Evolutionary conservation across 169 alveolate species (phyloP), one percentile per base, ranked within the genome.

Genomic region (Cryptosporidium ryanae): DNA sequence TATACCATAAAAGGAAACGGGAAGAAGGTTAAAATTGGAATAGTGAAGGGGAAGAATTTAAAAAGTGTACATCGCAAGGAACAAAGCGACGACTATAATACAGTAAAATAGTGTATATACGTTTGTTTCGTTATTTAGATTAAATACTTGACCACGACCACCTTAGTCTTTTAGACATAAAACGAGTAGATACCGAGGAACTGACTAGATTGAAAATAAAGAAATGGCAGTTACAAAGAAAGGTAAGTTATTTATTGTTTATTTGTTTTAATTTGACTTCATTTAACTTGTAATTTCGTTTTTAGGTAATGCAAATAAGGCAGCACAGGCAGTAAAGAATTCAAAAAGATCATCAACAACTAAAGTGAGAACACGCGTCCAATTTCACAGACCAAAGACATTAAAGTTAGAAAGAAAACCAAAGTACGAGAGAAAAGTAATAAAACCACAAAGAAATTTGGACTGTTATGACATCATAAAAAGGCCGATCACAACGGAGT

Each of bases 401-500:
- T 84, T 95, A 67, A 91, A 92, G 54, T 90, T 95, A 65, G 92
- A 94, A 34, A 95, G 97, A 84, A 92, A 91, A 31, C 98, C 98
- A 66, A 95, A 95, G 90, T 95, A 91, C 90, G 89, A 82, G 32
- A 95, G 96, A 90, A 90, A 84, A 82, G 76, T 90, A 25, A 82
- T 93, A 29, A 91, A 82, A 87, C 91, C 95, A 34, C 94, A 93
- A 65, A 91, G 94, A 83, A 91, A 94, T 66, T 91, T 95, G 66
- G 99, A 97, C 95, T 94, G 95, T 90, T 96, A 93, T 93, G 89
- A 94, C 59, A 94, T 97, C 81, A 91, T 98, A 87, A 93, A 94
- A 91, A 92, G 93, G 81, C 99, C 99, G 18, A 92, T 98, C 66
- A 96, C 99, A 44, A 97, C 99, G 18, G 99, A 98, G 93, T 94